Conservation (phyloP, 2,329 filamentous ascomycete species). For the Paramyrothecium roridum region DNA sequence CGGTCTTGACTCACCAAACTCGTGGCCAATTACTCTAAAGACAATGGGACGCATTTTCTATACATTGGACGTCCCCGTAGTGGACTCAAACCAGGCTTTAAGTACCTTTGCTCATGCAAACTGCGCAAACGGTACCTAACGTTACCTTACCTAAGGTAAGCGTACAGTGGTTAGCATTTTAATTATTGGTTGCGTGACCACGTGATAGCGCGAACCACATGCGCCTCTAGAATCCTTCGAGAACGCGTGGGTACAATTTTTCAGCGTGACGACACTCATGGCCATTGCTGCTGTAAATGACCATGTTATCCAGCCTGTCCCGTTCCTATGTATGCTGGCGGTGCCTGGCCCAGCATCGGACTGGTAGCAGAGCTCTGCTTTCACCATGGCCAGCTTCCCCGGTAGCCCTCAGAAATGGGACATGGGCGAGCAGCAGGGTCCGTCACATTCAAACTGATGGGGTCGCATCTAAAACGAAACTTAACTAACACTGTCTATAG, state of each 20-base stretch:
- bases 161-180: too few relatives aligned
- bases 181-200: not conserved
- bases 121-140: not conserved
- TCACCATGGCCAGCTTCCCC: constrained; percentile 5
- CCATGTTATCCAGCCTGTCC: not conserved
- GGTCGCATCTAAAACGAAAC: too few relatives aligned
- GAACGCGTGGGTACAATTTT: too few relatives aligned
- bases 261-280: not conserved
- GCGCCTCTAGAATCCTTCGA: too few relatives aligned
- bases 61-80: too few relatives aligned
- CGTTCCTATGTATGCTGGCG: constrained; percentile 26
- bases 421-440: not conserved
- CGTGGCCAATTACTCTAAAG: too few relatives aligned
- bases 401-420: not conserved
- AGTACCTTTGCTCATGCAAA: not conserved
- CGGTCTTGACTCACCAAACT: too few relatives aligned
- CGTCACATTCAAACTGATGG: not conserved
- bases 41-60: too few relatives aligned
- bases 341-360: constrained; percentile 19
- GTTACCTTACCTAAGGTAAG: not conserved
- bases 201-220: not conserved
- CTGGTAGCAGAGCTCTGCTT: not conserved
- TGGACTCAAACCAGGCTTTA: too few relatives aligned
- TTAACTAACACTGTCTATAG: too few relatives aligned
- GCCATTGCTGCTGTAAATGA: not conserved